Evolutionary conservation across 768 basidiomycete species (phyloP).

Genomic region (Tremella fuciformis): DNA sequence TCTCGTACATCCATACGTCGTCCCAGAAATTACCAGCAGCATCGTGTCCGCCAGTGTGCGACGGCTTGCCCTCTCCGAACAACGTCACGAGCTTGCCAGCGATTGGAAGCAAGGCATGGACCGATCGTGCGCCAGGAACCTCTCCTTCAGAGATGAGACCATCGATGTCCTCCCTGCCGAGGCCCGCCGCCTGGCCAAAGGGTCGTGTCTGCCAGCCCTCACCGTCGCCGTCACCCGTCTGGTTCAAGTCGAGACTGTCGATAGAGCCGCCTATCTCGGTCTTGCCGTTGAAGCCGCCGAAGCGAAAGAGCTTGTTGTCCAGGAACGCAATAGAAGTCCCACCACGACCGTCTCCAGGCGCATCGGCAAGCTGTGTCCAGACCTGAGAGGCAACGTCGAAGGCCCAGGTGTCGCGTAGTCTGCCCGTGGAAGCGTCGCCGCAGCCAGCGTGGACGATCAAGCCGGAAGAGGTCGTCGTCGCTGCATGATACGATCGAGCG

Average conservation of each 20-base stretch:
- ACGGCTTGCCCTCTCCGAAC: slow-evolving; percentile 36
- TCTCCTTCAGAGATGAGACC: background rate
- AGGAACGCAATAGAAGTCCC: slow-evolving; percentile 14
- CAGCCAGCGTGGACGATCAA: slow-evolving; percentile 31
- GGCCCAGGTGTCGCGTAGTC: slow-evolving; percentile 28
- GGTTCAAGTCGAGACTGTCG: slow-evolving; percentile 15
- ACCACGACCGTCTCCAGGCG: slow-evolving; percentile 19
- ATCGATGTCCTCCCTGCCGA: slow-evolving; percentile 5
- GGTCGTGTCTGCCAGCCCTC: slow-evolving; percentile 9
- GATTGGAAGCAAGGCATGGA: slow-evolving; percentile 17
- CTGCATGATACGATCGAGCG: slow-evolving; percentile 26
- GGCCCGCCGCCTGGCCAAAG: slow-evolving; percentile 10
- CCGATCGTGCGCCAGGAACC: slow-evolving; percentile 25
- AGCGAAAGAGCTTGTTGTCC: slow-evolving; percentile 18
- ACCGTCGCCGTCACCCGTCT: background rate
- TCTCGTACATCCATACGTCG: slow-evolving; percentile 27
- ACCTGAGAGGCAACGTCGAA: slow-evolving; percentile 16
- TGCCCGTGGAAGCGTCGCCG: slow-evolving; percentile 17
- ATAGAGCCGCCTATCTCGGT: slow-evolving; percentile 28
- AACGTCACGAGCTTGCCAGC: slow-evolving; percentile 14
- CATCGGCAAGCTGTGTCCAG: slow-evolving; percentile 19
- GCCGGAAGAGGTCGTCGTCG: slow-evolving; percentile 11
- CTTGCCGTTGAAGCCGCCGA: slow-evolving; percentile 36
- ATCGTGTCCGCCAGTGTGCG: slow-evolving; percentile 33
- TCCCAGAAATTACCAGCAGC: slow-evolving; percentile 34